Evolutionary conservation across 2,329 filamentous ascomycete genomes (phyloP).

Genomic region (Dothistroma pini): DNA sequence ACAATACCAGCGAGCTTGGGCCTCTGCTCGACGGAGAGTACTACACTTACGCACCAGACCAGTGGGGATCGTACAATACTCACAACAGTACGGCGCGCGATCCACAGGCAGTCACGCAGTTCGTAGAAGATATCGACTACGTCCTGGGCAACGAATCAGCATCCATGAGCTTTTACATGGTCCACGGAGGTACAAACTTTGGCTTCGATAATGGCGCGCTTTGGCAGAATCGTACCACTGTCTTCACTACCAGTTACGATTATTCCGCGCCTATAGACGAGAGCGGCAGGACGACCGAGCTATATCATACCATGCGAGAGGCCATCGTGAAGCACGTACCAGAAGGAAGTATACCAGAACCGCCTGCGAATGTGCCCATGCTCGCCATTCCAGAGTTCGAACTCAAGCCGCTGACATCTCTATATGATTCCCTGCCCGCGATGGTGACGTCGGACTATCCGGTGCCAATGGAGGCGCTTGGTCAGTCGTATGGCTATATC

Average conservation of each 20-base stretch:
- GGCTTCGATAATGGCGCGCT: conserved; percentile 48
- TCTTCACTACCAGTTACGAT: conserved; percentile 50
- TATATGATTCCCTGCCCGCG: conserved; percentile 1
- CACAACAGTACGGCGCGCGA: conserved; percentile 36
- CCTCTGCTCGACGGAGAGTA: conserved; percentile 51
- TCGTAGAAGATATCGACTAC: conserved; percentile 28
- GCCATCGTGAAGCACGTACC: conserved; percentile 38
- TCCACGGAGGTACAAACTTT: conserved; percentile 53
- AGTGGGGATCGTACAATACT: conserved; percentile 41
- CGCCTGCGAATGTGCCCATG: conserved; percentile 35
- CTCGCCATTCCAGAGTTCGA: conserved; percentile 38
- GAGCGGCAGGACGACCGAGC: conserved; percentile 45
- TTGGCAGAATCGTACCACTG: conserved; percentile 41
- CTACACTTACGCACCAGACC: conserved; percentile 45
- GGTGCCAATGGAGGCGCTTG: conserved; percentile 11
- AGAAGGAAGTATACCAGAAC: conserved; percentile 37
- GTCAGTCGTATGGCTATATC: conserved; percentile 12
- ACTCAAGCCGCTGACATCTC: conserved; percentile 34
- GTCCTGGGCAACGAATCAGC: conserved; percentile 26
- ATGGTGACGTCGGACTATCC: background rate
- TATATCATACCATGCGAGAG: conserved; percentile 43
- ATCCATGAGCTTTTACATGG: conserved; percentile 52
- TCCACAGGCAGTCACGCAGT: conserved; percentile 19
- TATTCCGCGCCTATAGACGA: conserved; percentile 52
- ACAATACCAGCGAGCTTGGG: conserved; percentile 42